phyloP scores from a whole-genome alignment of 352 stramenopile species.

The Globisporangium mamillatum region DNA sequence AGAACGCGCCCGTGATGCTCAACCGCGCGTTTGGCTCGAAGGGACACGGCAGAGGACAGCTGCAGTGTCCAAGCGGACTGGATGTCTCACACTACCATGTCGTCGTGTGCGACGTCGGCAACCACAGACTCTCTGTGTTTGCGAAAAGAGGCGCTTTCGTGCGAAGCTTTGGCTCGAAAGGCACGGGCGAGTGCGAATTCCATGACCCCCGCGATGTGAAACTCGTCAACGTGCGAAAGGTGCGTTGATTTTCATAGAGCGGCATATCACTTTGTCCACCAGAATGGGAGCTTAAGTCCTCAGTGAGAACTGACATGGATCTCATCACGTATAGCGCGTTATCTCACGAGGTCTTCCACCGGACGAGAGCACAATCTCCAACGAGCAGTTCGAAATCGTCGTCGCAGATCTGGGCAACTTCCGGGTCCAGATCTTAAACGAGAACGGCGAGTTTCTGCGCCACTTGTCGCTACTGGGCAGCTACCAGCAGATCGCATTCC shows the following conservation, averaged over 20 bases:
- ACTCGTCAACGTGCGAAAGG: conserved; percentile 62
- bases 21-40: conserved; percentile 28
- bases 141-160: conserved; percentile 62
- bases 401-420: conserved; percentile 67
- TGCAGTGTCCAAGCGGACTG: conserved; percentile 44
- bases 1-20: conserved; percentile 7
- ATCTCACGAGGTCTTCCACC: conserved; percentile 33
- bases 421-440: conserved; percentile 66
- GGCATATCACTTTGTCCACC: background rate
- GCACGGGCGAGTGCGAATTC: conserved; percentile 32
- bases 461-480: conserved; percentile 49
- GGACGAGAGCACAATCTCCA: conserved; percentile 39
- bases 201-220: conserved; percentile 51
- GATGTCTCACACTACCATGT: conserved; percentile 72
- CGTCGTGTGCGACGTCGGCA: conserved; percentile 55
- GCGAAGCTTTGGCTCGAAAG: conserved; percentile 37
- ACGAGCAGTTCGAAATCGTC: conserved; percentile 69
- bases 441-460: conserved; percentile 47
- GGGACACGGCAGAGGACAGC: conserved; percentile 27
- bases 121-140: conserved; percentile 47
- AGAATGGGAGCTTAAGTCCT: too few relatives aligned
- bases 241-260: conserved; percentile 6
- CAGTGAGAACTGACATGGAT: background rate
- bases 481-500: conserved; percentile 36
- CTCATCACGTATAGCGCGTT: conserved; percentile 25